Evolutionary conservation across 2,329 filamentous ascomycete genomes (phyloP), one percentile per base, ranked within the genome.

Genomic region (Stagonosporopsis chrysanthemi): DNA sequence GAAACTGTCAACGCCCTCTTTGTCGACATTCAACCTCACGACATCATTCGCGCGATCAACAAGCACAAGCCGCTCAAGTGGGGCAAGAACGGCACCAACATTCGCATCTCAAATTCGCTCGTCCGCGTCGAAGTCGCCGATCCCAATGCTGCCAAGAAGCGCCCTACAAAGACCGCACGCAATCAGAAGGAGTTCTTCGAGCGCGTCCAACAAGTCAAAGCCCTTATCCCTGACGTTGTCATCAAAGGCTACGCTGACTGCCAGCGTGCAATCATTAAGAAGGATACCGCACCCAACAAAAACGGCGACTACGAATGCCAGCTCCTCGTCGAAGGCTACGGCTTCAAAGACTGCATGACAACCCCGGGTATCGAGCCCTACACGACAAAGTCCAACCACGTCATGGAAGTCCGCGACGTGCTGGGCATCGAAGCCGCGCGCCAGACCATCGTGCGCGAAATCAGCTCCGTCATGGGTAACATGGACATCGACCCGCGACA

Each of bases 401-500:
- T 99, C 65, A 91, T 97, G 85, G 95, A 99, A 78, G 89, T 88
- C 68, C 84, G 86, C 33, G 88, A 95, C 23, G 88, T 98, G 0
- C 86, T 99, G 3, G 95, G 95, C 46, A 97, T 99, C 68, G 95
- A 99, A 81, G 95, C 95, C 0, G 95, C 95, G 3, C 88, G 94
- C 58, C 86, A 85, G 3, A 96, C 93, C 6, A 98, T 99, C 71
- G 90, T 95, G 46, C 82, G 85, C 42, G 95, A 99, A 80, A 98
- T 99, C 69, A 85, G 84, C 50, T 83, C 84, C 49, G 95, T 98
- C 72, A 99, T 98, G 93, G 86, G 86, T 33, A 88, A 89, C 74
- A 97, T 99, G 92, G 88, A 87, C 76, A 98, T 99, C 70, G 95
- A 99, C 78, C 94, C 93, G 41, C 90, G 95, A 53, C 95, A 99